Base-by-base conservation (phyloP, 129 eudicot genomes). In the Flaveria linearis region DNA sequence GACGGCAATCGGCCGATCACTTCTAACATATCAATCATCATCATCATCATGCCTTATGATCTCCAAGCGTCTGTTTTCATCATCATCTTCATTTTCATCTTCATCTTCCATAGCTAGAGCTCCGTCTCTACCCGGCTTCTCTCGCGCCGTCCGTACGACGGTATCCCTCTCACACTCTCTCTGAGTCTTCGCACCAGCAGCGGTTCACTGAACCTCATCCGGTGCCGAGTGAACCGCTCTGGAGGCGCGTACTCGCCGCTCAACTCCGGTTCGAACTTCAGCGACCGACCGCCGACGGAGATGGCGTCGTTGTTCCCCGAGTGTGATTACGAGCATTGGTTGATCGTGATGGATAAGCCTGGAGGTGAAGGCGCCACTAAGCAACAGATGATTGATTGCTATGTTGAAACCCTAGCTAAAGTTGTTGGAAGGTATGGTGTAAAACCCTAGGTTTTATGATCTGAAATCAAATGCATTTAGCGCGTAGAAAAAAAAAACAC, bases 251-350 rank as follows among this genome's bases (percentile, higher is more conserved):
- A 95, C 90, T 95, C 99, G 16, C 99, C 99, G 16, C 90, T 95
- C 23, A 91, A 91, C 82, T 85, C 96, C 28, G 93, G 91, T 13
- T 84, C 92, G 20, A 91, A 89, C 84, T 81, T 76, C 82, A 81
- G 89, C 64, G 98, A 94, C 80, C 97, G 98, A 2, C 98, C 97
- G 5, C 99, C 99, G 14, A 91, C 97, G 14, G 99, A 95, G 80
- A 91, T 95, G 91, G 99, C 97, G 52, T 97, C 99, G 75, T 78
- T 95, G 61, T 95, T 95, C 60, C 99, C 99, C 0, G 99, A 97
- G 4, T 91, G 99, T 66, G 99, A 95, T 62, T 95, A 95, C 57
- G 97, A 95, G 79, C 99, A 91, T 68, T 95, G 97, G 99, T 82
- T 95, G 56, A 95, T 95, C 6, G 96, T 94, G 1, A 91, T 94